phyloP scores from a whole-genome alignment of 2,329 filamentous ascomycete genomes.

The Aspergillus sp. region DNA sequence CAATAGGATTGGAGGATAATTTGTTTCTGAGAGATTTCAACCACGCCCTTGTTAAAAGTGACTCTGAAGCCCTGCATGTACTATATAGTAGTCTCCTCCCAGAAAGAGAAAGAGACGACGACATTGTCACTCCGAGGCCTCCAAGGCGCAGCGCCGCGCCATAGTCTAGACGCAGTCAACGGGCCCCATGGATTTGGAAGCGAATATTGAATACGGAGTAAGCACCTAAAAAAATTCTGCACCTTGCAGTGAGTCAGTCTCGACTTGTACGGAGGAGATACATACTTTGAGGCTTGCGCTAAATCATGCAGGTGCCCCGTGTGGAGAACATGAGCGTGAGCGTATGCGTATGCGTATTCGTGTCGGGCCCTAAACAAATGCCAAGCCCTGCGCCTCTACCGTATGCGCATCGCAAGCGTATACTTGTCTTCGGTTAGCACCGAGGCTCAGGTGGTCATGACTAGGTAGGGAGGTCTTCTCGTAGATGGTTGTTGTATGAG shows the following conservation, averaged over 20 bases:
- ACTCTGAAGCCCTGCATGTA: too few relatives aligned
- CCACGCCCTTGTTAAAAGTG: too few relatives aligned
- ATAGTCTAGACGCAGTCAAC: background rate
- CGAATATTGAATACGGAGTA: background rate
- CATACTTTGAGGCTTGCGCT: background rate
- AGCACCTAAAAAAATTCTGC: background rate
- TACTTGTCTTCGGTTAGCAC: background rate
- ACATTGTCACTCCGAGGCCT: too few relatives aligned
- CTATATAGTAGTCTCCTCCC: too few relatives aligned
- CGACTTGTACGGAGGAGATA: too few relatives aligned
- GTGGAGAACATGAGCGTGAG: background rate
- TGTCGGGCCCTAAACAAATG: too few relatives aligned
- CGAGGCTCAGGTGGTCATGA: background rate
- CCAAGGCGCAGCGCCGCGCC: background rate
- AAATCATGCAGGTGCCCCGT: background rate
- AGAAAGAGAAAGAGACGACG: too few relatives aligned
- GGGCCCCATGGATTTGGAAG: background rate
- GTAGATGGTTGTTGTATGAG: background rate
- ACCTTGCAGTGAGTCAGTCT: background rate
- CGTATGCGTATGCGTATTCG: conserved; percentile 11
- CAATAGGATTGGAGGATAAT: too few relatives aligned
- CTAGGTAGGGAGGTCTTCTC: background rate
- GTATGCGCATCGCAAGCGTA: background rate
- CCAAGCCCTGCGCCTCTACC: background rate
- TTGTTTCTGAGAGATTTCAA: too few relatives aligned